Percentiles rank a stretch among this genome's conserved stretches.
Conservation (phyloP, 2,329 filamentous ascomycete genomes). For the Ascochyta rabiei region DNA sequence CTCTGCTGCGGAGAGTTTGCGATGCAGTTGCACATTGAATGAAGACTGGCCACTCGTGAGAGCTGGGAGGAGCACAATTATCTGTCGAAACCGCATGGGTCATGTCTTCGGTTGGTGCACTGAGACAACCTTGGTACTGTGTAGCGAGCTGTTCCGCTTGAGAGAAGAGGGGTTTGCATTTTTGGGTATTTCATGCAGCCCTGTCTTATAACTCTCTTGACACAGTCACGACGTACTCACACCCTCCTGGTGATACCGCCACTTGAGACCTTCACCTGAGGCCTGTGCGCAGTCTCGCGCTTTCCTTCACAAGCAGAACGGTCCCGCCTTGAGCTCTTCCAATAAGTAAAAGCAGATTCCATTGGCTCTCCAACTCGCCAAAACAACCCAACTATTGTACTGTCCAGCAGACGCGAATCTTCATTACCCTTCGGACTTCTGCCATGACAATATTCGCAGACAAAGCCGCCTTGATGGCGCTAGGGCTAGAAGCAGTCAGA, state of each 20-base stretch:
- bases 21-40: too few relatives aligned
- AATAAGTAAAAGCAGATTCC: too few relatives aligned
- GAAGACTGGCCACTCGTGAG: too few relatives aligned
- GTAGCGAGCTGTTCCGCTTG: not conserved
- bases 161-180: not conserved
- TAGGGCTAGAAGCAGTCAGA: conserved; percentile 15
- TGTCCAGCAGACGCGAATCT: not conserved
- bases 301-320: not conserved
- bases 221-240: not conserved
- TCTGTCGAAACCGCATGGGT: too few relatives aligned
- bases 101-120: not conserved
- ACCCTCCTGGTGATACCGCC: not conserved
- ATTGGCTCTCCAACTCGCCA: too few relatives aligned
- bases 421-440: not conserved
- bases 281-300: not conserved
- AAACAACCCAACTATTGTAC: not conserved
- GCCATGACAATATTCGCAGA: conserved; percentile 22
- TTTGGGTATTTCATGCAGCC: not conserved
- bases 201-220: not conserved
- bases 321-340: not conserved
- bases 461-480: conserved; percentile 19
- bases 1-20: too few relatives aligned
- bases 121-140: not conserved
- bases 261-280: not conserved
- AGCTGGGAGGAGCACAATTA: too few relatives aligned